Evolutionary conservation across 306 rosid species (phyloP).

Genomic region (Inga oerstediana): DNA sequence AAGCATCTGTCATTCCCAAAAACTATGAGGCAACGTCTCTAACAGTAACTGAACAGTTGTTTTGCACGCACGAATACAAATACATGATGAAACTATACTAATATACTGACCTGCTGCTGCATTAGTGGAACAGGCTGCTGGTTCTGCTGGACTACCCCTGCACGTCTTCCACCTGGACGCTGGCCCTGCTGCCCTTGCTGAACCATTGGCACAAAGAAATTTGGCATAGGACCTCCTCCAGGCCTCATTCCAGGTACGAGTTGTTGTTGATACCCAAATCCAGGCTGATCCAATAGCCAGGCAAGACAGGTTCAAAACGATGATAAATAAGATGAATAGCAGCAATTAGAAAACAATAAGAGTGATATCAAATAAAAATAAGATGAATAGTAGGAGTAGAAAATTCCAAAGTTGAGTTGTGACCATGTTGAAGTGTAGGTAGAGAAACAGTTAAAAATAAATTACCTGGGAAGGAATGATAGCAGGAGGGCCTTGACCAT

Average conservation of each 20-base stretch:
- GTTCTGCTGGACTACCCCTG: constrained; percentile 75
- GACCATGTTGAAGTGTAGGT: neutral
- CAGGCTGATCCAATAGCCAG: constrained; percentile 62
- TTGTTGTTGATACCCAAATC: constrained; percentile 98
- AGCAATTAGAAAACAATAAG: neutral
- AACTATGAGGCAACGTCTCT: constrained; percentile 24
- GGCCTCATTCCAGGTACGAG: constrained; percentile 99
- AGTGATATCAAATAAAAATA: neutral
- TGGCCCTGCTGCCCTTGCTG: constrained; percentile 96
- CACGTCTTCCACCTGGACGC: constrained; percentile 96
- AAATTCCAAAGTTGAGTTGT: neutral
- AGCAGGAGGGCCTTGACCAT: constrained; percentile 96
- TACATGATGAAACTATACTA: constrained; percentile 10
- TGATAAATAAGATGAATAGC: constrained; percentile 11
- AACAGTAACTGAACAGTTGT: neutral
- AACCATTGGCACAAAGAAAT: constrained; percentile 96
- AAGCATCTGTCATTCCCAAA: constrained; percentile 63
- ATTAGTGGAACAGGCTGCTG: constrained; percentile 92
- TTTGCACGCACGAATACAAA: neutral
- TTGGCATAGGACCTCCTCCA: constrained; percentile 94
- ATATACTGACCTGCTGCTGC: constrained; percentile 94
- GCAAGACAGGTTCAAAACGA: neutral
- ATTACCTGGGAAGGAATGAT: constrained; percentile 97
- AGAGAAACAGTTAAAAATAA: constrained; percentile 7
- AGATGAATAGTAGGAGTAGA: neutral